phyloP scores from a whole-genome alignment of 441 rosid genomes.

The Geranium incanum region DNA sequence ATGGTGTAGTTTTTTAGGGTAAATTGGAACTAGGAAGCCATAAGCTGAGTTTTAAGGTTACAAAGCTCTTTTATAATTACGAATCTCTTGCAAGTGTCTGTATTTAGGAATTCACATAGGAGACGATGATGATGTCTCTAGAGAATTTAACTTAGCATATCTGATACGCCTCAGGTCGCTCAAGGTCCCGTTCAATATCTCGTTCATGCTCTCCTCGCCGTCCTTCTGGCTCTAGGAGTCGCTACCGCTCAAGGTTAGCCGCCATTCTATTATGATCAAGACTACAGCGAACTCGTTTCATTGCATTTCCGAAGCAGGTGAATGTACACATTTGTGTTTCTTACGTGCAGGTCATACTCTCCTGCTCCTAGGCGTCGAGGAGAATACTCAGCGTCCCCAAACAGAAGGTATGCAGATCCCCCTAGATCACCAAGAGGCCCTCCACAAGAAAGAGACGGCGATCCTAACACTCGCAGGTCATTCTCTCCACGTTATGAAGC shows the following conservation, averaged over 20 bases:
- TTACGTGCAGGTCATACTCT: conserved; percentile 60
- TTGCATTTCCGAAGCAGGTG: neutral
- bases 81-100: neutral
- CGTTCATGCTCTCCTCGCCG: conserved; percentile 66
- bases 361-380: conserved; percentile 58
- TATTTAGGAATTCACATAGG: too few relatives aligned
- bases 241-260: conserved; percentile 82
- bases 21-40: neutral
- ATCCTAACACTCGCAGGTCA: conserved; percentile 38
- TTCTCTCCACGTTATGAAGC: conserved; percentile 57
- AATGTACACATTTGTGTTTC: neutral
- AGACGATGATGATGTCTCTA: neutral
- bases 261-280: neutral
- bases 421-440: conserved; percentile 66
- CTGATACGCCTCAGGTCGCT: conserved; percentile 46
- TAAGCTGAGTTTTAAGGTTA: neutral
- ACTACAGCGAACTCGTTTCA: conserved; percentile 2
- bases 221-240: conserved; percentile 59
- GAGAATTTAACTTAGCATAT: conserved; percentile 2
- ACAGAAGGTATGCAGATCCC: conserved; percentile 51
- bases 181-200: conserved; percentile 68
- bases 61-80: neutral
- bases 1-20: neutral
- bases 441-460: conserved; percentile 52
- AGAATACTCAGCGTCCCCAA: conserved; percentile 66